Base-by-base conservation (phyloP, 805 yeast species). In the Metschnikowia gelsemii region DNA sequence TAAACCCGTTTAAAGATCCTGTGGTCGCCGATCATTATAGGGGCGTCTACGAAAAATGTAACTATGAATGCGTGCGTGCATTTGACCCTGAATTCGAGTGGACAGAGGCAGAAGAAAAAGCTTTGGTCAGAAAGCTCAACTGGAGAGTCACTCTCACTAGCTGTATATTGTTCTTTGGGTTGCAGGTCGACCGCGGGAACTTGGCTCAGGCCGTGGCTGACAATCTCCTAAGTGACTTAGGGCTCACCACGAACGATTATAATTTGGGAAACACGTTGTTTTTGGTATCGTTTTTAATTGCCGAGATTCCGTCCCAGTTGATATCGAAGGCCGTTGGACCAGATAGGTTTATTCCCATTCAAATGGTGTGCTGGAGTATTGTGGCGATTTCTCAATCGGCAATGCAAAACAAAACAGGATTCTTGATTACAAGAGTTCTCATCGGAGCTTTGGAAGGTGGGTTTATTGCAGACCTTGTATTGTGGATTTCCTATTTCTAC, bases 401-500 rank as follows among this genome's bases (percentile, higher is more conserved):
- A 13, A 59, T 81, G 42, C 59, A 49, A 2, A 59, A 60, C 30
- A 67, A 60, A 43, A 53, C 66, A 1, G 69, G 76, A 0, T 80
- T 78, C 46, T 66, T 61, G 42, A 66, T 64, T 8, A 69, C 79
- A 4, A 64, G 86, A 45, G 73, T 75, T 0, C 62, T 79, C 4
- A 54, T 80, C 31, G 87, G 84, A 1, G 52, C 73, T 3, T 57
- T 77, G n/a, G 82, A 82, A 57, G 87, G 87, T 42, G 87, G 88
- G 0, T 58, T 72, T 31, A 81, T 84, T 40, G 82, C 77, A 0
- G 76, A 73, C 12, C 59, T 68, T 43, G 55, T 51, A 5, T 42
- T 82, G 35, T 83, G 83, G 79, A 63, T 83, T 58, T 75, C 83
- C 2, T 83, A 81, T 59, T 83, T 82, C 61, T 84, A 76, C 62